Evolutionary conservation across 129 eudicot genomes (phyloP).

Genomic region (Tagetes erecta): DNA sequence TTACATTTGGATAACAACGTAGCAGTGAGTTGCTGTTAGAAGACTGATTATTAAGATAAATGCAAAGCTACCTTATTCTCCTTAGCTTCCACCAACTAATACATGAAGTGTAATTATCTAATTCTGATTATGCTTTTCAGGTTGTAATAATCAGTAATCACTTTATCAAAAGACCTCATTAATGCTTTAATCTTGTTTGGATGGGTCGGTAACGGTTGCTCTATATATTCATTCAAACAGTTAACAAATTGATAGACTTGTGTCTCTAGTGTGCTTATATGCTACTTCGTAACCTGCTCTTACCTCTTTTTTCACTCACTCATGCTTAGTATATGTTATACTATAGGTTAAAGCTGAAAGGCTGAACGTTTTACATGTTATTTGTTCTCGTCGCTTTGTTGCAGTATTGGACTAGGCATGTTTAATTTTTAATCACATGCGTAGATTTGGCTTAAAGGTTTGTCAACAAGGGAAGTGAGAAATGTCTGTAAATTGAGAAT

Average conservation of each 20-base stretch:
- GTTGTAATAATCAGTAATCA: not conserved
- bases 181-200: constrained; percentile 34
- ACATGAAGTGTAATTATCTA: not conserved
- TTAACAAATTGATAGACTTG: constrained; percentile 6
- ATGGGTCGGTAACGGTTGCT: constrained; percentile 60
- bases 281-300: constrained; percentile 17
- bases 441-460: not conserved
- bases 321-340: not conserved
- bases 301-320: not conserved
- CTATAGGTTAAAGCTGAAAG: not conserved
- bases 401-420: too few relatives aligned
- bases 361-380: not conserved
- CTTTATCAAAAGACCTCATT: not conserved
- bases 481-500: not conserved
- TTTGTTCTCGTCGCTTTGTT: not conserved
- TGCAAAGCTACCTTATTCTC: not conserved
- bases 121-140: not conserved
- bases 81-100: constrained; percentile 11
- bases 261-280: constrained; percentile 3
- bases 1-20: not conserved
- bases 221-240: not conserved
- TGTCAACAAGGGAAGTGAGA: not conserved
- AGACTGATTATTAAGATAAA: not conserved
- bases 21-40: constrained; percentile 4
- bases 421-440: not conserved